These are phyloP conservation scores for Spironucleus salmonicida DNA, from an alignment of 208 protist genomes.

Conservation along the genomic window DNA sequence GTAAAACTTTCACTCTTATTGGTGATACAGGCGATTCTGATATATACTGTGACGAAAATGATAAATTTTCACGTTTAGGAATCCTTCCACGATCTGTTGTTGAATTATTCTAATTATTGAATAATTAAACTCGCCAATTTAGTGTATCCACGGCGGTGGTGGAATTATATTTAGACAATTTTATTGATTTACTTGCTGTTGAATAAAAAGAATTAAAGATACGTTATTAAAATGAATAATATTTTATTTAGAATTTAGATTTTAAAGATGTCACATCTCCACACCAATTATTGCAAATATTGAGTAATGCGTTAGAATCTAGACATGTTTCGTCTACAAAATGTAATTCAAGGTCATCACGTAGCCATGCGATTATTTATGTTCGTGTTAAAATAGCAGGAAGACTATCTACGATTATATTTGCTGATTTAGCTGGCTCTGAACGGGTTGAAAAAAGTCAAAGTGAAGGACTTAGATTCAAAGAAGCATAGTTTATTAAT, in stretches of 20 bases:
- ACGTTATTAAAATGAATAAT: no score
- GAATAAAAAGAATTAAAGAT: no score
- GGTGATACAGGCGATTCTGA: constrained; percentile 42
- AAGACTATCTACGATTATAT: constrained; percentile 66
- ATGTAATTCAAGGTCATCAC: constrained; percentile 71
- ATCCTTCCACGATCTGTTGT: constrained; percentile 12
- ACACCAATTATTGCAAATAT: no score
- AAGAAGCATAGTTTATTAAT: constrained; percentile 73
- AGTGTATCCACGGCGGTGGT: background rate
- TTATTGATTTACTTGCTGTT: constrained; percentile 23
- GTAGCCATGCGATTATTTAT: constrained; percentile 73
- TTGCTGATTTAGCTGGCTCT: constrained; percentile 72
- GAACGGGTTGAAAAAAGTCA: constrained; percentile 63
- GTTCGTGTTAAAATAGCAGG: constrained; percentile 63
- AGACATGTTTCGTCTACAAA: constrained; percentile 52
- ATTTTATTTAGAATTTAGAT: no score
- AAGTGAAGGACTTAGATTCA: constrained; percentile 60
- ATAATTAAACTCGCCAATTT: background rate
- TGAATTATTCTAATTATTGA: constrained; percentile 5
- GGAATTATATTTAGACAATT: background rate
- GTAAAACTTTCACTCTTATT: constrained; percentile 62
- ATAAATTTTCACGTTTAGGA: background rate
- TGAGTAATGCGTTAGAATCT: background rate
- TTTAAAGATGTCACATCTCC: no score
- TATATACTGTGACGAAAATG: constrained; percentile 11